Percentiles rank a stretch among this genome's conserved stretches.
These are phyloP conservation scores for Leishmania tarentolae DNA, from an alignment of 208 protist species.

Conservation along the genomic window DNA sequence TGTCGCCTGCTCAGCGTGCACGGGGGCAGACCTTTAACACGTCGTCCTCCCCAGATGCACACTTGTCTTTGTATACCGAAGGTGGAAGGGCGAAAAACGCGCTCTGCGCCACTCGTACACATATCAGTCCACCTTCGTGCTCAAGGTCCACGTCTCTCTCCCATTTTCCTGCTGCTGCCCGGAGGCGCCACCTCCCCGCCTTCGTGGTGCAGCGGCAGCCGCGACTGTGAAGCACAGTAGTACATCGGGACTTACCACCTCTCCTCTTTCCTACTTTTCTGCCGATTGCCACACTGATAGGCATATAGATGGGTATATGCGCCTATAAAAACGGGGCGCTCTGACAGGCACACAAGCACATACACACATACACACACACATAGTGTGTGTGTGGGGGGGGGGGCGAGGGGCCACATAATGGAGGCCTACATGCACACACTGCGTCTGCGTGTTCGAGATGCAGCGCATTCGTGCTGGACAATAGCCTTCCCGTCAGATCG, in stretches of 20 bases:
- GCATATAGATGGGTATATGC: background rate
- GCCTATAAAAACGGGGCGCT: too few relatives aligned
- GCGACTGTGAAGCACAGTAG: too few relatives aligned
- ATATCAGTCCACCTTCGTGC: background rate
- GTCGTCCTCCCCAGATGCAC: background rate
- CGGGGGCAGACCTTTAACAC: background rate
- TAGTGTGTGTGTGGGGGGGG: background rate
- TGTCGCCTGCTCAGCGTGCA: background rate
- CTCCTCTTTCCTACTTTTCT: background rate
- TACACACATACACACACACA: background rate
- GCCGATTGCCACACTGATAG: background rate
- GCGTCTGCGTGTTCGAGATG: constrained; percentile 32
- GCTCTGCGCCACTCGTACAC: background rate
- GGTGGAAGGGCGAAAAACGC: background rate
- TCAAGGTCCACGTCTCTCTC: background rate
- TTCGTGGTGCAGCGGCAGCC: too few relatives aligned
- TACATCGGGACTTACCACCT: background rate
- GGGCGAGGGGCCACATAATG: constrained; percentile 4
- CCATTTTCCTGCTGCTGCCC: background rate
- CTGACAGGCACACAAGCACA: too few relatives aligned
- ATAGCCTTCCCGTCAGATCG: constrained; percentile 63
- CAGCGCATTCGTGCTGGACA: constrained; percentile 13
- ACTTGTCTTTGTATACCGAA: background rate
- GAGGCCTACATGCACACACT: constrained; percentile 28
- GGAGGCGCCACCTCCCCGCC: too few relatives aligned